These are phyloP conservation scores for Cercophora sp. DNA, from an alignment of 495 filamentous ascomycete genomes.

Conservation along the genomic window DNA sequence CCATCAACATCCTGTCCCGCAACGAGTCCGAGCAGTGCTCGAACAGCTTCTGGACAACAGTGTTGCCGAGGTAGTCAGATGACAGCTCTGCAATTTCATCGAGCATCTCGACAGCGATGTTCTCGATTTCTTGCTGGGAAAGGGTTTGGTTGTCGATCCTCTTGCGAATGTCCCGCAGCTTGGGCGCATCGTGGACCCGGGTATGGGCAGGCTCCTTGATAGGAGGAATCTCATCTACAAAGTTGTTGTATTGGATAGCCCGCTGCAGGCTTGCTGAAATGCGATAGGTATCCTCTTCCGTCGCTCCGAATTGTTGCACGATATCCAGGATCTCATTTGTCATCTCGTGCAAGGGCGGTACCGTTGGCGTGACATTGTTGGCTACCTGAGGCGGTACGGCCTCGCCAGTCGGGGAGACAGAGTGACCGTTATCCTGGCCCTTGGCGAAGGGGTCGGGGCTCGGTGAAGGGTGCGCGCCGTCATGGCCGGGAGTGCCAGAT, in stretches of 20 bases:
- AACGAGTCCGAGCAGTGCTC: slow-evolving; percentile 88
- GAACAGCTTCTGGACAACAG: slow-evolving; percentile 98
- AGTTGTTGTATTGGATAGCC: slow-evolving; percentile 69
- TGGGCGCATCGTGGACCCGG: slow-evolving; percentile 89
- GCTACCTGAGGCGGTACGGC: slow-evolving; percentile 35
- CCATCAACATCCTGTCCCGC: slow-evolving; percentile 84
- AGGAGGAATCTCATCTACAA: slow-evolving; percentile 80
- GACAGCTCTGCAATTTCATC: slow-evolving; percentile 92
- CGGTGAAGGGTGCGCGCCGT: slow-evolving; percentile 85
- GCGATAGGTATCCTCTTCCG: slow-evolving; percentile 67
- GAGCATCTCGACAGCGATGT: slow-evolving; percentile 86
- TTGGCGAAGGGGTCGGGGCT: slow-evolving; percentile 78
- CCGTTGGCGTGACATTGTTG: slow-evolving; percentile 53
- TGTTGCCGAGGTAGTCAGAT: slow-evolving; percentile 96
- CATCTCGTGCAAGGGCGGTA: slow-evolving; percentile 70
- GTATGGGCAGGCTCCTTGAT: slow-evolving; percentile 86
- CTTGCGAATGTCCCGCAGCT: slow-evolving; percentile 94
- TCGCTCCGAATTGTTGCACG: slow-evolving; percentile 83
- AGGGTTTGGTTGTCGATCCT: slow-evolving; percentile 91
- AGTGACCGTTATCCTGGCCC: slow-evolving; percentile 41
- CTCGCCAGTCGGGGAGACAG: slow-evolving; percentile 32
- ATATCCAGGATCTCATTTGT: slow-evolving; percentile 79
- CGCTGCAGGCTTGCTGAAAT: slow-evolving; percentile 70
- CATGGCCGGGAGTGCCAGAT: slow-evolving; percentile 75
- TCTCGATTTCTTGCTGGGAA: slow-evolving; percentile 82